These are phyloP conservation scores for Mantamonas sphyraenae DNA, from an alignment of 78 protist species.

Conservation along the genomic window DNA sequence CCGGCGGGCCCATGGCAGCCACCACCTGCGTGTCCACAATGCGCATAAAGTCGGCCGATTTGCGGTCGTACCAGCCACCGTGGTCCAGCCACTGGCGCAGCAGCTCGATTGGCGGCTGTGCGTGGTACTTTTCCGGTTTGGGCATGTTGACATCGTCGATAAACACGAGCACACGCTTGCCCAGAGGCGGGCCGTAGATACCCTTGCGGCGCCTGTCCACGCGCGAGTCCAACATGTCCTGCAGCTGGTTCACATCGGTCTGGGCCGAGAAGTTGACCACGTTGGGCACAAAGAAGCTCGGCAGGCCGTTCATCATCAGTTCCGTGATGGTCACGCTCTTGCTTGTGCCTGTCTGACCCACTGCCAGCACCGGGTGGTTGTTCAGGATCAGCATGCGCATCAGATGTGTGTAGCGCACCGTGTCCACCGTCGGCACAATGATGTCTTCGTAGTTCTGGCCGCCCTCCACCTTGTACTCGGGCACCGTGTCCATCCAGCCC, in stretches of 20 bases:
- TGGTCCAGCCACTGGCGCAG: conserved; percentile 68
- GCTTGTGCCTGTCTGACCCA: conserved; percentile 86
- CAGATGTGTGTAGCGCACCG: conserved; percentile 61
- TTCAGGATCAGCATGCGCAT: conserved; percentile 32
- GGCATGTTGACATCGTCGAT: conserved; percentile 88
- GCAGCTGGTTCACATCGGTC: conserved; percentile 62
- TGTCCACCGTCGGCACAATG: conserved; percentile 79
- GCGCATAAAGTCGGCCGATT: conserved; percentile 21
- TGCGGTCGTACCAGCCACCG: conserved; percentile 62
- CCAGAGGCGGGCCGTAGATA: conserved; percentile 59
- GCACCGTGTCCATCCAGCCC: conserved; percentile 48
- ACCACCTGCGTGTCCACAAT: conserved; percentile 39
- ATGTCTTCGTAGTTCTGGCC: conserved; percentile 20
- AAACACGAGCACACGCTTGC: conserved; percentile 41
- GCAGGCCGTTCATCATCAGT: conserved; percentile 27
- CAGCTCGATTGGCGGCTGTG: conserved; percentile 72
- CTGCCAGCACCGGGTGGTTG: conserved; percentile 35
- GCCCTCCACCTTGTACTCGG: conserved; percentile 13
- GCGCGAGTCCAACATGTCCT: conserved; percentile 52
- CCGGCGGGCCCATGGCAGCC: conserved; percentile 83
- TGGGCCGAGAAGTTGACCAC: conserved; percentile 61
- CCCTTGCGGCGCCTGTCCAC: conserved; percentile 49
- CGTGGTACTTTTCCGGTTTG: conserved; percentile 47
- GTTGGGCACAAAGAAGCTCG: conserved; percentile 18
- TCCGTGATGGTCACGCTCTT: conserved; percentile 56